phyloP scores from a whole-genome alignment of 129 eudicot species.

The Logfia minima region DNA sequence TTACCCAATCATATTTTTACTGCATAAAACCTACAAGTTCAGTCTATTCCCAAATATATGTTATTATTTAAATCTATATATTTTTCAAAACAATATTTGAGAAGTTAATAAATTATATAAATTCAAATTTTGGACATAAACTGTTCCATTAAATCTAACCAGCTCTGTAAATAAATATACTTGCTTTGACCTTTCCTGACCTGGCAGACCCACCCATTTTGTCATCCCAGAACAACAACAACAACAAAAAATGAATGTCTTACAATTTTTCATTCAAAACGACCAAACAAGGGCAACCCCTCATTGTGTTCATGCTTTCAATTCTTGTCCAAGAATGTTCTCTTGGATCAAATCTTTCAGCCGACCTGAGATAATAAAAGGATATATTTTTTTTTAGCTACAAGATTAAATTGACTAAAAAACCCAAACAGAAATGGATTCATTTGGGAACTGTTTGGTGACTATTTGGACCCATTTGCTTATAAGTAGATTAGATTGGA shows the following conservation, averaged over 20 bases:
- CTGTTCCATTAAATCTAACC: not conserved
- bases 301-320: conserved; percentile 54
- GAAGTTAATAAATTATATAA: not conserved
- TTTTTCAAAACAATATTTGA: not conserved
- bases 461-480: not conserved
- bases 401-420: not conserved
- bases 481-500: not conserved
- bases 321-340: conserved; percentile 78
- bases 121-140: not conserved
- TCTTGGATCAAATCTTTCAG: conserved; percentile 92
- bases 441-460: not conserved
- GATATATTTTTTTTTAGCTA: not conserved
- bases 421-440: not conserved
- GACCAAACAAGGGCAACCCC: conserved; percentile 70
- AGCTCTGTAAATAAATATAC: not conserved
- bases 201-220: not conserved
- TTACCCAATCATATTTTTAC: not conserved
- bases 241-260: conserved; percentile 24
- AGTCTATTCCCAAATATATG: not conserved
- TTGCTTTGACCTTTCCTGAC: conserved; percentile 3
- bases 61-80: not conserved
- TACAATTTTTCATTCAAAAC: conserved; percentile 78
- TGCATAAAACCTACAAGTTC: not conserved
- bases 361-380: conserved; percentile 47
- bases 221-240: not conserved